A percentile compares a stretch with the other conserved stretches of the same genome.
These are phyloP conservation scores for Wickerhamomyces bisporus DNA, from an alignment of 805 yeast species.

Conservation along the genomic window DNA sequence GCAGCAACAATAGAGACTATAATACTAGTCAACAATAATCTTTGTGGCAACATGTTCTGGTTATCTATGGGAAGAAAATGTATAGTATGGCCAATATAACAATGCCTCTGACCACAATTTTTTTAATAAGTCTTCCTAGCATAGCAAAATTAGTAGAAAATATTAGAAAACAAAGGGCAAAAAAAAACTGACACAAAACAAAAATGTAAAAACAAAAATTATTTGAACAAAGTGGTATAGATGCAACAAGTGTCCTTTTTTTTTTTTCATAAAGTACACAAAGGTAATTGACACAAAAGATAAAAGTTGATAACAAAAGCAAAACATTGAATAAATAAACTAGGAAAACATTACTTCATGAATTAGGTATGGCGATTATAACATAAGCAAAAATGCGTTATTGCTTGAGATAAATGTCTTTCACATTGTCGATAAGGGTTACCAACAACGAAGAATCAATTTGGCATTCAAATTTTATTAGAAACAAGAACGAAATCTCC, in stretches of 20 bases:
- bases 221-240: too few species aligned
- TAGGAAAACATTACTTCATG: too few species aligned
- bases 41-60: too few species aligned
- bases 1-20: slow-evolving; percentile 2
- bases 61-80: slow-evolving; percentile 3
- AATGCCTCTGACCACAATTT: too few species aligned
- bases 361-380: too few species aligned
- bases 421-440: slow-evolving; percentile 1
- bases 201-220: too few species aligned
- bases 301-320: slow-evolving; percentile 5
- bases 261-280: background rate
- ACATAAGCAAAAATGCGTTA: too few species aligned
- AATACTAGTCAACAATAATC: background rate
- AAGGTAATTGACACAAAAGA: background rate
- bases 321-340: too few species aligned
- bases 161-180: background rate
- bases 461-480: slow-evolving; percentile 44
- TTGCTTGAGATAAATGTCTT: slow-evolving; percentile 1
- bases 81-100: slow-evolving; percentile 1
- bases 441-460: slow-evolving; percentile 31
- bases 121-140: too few species aligned
- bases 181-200: slow-evolving; percentile 1
- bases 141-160: slow-evolving; percentile 2
- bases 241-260: too few species aligned
- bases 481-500: slow-evolving; percentile 46